These are phyloP conservation scores for Athelia sp. DNA, from an alignment of 1,284 basidiomycete species.

Conservation along the genomic window DNA sequence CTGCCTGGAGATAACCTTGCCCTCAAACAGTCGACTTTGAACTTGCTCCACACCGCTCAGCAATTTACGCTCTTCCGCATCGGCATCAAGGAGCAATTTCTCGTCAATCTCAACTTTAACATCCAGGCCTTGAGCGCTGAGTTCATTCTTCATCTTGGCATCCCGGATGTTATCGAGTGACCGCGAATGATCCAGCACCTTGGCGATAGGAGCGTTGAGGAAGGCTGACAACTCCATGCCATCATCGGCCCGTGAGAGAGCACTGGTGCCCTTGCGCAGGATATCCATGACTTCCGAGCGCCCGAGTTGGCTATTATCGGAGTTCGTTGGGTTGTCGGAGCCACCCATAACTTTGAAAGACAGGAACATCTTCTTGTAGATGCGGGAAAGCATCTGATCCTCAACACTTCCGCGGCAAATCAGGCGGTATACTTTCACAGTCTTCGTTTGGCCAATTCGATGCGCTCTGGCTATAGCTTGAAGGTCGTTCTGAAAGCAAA, in stretches of 20 bases:
- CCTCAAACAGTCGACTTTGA: slow-evolving; percentile 54
- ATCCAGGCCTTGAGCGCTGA: slow-evolving; percentile 20
- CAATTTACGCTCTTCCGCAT: slow-evolving; percentile 49
- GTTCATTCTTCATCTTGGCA: slow-evolving; percentile 37
- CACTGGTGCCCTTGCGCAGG: slow-evolving; percentile 51
- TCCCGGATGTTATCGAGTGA: slow-evolving; percentile 33
- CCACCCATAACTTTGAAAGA: slow-evolving; percentile 54
- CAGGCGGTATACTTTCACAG: slow-evolving; percentile 61
- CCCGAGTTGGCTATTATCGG: slow-evolving; percentile 22
- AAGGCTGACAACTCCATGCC: slow-evolving; percentile 38
- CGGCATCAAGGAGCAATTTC: slow-evolving; percentile 36
- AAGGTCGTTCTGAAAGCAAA: slow-evolving; percentile 65
- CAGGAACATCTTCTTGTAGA: slow-evolving; percentile 58
- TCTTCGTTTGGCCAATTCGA: slow-evolving; percentile 76
- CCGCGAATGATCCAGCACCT: slow-evolving; percentile 40
- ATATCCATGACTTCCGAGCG: slow-evolving; percentile 47
- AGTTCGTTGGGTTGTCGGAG: slow-evolving; percentile 21
- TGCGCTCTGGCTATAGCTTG: slow-evolving; percentile 86
- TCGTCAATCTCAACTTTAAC: slow-evolving; percentile 7
- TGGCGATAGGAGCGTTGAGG: slow-evolving; percentile 32
- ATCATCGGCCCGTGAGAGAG: slow-evolving; percentile 32
- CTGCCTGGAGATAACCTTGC: slow-evolving; percentile 33
- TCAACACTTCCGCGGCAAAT: slow-evolving; percentile 58
- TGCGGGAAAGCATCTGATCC: slow-evolving; percentile 61
- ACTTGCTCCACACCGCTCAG: slow-evolving; percentile 53